These are phyloP conservation scores for Omphalotus olearius DNA, from an alignment of 1,284 basidiomycete species.

Conservation along the genomic window DNA sequence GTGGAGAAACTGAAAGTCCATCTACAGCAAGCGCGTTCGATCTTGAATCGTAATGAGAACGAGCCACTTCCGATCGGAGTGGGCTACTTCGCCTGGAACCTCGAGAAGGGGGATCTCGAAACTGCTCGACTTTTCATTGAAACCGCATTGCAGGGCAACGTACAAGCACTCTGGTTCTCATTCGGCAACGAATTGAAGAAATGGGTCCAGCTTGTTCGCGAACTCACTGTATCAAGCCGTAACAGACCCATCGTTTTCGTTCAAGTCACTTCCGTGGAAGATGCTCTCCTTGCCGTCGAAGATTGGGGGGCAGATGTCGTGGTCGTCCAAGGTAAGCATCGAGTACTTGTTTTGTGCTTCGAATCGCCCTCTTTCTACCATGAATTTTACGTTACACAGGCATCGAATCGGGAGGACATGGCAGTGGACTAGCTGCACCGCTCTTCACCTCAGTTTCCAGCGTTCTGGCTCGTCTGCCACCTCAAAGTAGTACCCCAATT, in stretches of 20 bases:
- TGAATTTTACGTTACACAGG: slow-evolving; percentile 43
- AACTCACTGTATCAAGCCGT: slow-evolving; percentile 36
- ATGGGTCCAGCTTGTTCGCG: slow-evolving; percentile 60
- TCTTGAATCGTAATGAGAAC: slow-evolving; percentile 26
- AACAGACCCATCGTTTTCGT: slow-evolving; percentile 54
- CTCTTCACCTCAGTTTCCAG: slow-evolving; percentile 56
- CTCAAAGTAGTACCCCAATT: slow-evolving; percentile 42
- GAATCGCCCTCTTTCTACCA: neutral
- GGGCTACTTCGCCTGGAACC: slow-evolving; percentile 68
- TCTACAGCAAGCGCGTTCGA: slow-evolving; percentile 41
- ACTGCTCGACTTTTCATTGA: slow-evolving; percentile 38
- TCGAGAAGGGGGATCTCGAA: slow-evolving; percentile 42
- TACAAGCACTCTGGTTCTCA: slow-evolving; percentile 70
- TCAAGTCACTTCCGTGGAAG: slow-evolving; percentile 53
- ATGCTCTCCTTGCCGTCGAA: slow-evolving; percentile 50
- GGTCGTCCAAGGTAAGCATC: slow-evolving; percentile 64
- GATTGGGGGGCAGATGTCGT: slow-evolving; percentile 67
- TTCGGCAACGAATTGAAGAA: slow-evolving; percentile 55
- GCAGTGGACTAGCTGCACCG: slow-evolving; percentile 49
- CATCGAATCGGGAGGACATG: slow-evolving; percentile 74
- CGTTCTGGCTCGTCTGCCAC: slow-evolving; percentile 37
- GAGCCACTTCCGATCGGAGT: slow-evolving; percentile 57
- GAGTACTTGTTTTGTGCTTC: slow-evolving; percentile 9
- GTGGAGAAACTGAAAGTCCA: slow-evolving; percentile 42
- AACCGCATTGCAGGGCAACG: slow-evolving; percentile 46